These are phyloP conservation scores for Inga laurina DNA, from an alignment of 306 rosid genomes.

Conservation along the genomic window DNA sequence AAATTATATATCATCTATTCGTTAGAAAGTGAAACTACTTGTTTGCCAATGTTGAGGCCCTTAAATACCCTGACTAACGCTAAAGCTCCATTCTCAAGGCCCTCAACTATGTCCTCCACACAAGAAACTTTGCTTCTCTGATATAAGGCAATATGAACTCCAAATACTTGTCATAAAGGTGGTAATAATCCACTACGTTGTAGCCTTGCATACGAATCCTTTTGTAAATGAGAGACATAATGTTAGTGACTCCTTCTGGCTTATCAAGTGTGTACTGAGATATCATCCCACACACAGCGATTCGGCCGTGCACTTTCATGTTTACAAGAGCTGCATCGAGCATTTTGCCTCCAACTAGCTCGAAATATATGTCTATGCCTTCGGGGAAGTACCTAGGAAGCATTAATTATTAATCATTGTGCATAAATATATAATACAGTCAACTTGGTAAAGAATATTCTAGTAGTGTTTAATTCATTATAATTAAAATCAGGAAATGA, in stretches of 20 bases:
- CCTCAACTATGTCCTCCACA: neutral
- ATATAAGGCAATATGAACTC: neutral
- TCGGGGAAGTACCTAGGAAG: constrained; percentile 11
- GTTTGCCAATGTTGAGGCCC: constrained; percentile 14
- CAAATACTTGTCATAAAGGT: neutral
- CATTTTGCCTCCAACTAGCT: constrained; percentile 17
- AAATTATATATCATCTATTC: neutral
- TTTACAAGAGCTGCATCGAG: constrained; percentile 16
- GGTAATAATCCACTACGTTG: constrained; percentile 13
- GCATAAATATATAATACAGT: neutral
- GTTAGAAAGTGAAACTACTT: constrained; percentile 10
- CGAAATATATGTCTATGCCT: constrained; percentile 21
- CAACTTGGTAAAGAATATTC: neutral
- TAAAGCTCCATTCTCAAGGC: constrained; percentile 1
- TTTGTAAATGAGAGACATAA: neutral
- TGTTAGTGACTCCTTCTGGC: constrained; percentile 1
- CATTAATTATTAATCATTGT: too few species aligned
- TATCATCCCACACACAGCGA: constrained; percentile 25
- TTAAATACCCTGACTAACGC: neutral
- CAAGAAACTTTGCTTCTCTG: neutral
- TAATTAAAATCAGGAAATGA: too few species aligned
- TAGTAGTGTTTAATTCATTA: too few species aligned
- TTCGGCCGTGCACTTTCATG: constrained; percentile 16
- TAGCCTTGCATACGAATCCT: constrained; percentile 5
- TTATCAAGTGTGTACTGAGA: constrained; percentile 10